Base-by-base conservation (phyloP, 345 rosid genomes). In the Hevea brasiliensis region DNA sequence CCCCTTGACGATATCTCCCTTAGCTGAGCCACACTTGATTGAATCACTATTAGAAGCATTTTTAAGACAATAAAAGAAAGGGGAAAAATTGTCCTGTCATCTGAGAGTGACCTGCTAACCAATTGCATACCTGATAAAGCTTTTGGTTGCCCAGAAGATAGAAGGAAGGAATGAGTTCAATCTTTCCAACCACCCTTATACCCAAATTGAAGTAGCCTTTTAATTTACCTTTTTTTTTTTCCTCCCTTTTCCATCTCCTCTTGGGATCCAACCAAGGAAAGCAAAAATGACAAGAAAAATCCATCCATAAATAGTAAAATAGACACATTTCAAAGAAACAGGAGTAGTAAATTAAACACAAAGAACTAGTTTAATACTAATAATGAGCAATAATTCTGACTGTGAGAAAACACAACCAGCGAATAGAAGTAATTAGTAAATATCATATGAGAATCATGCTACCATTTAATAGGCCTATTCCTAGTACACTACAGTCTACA, bases 91-190 rank as follows among this genome's bases (percentile, higher is more conserved):
- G 75, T 32, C 56, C 24, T 70, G 9, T 65, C 11, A 47, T 62
- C 40, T 50, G 76, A 77, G 57, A 65, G 50, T 40, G 72, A 72
- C 73, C 37, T 60, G 40, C 41, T 76, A 72, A 77, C 72, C 64
- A 77, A 65, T 8, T 50, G 37, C 61, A 65, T 57, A 26, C 57
- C 45, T 61, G n/a, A 21, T n/a, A 6, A 50, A 71, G 51, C 72
- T 37, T 68, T 35, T 54, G 60, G 48, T 53, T 68, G 61, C 32
- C 18, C 55, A 51, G 42, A 32, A 67, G 26, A 8, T 27, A 24
- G 58, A 67, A 58, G 23, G 3, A 50, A 54, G 48, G 6, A 32
- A 32, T 37, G 37, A 14, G 23, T 37, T 29, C 9, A 53, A 0
- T 41, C 17, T 24, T 69, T 55, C 48, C 72, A n/a, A 54, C 61